Base-by-base conservation (phyloP, 148 eudicot species). In the Diospyros kaki region DNA sequence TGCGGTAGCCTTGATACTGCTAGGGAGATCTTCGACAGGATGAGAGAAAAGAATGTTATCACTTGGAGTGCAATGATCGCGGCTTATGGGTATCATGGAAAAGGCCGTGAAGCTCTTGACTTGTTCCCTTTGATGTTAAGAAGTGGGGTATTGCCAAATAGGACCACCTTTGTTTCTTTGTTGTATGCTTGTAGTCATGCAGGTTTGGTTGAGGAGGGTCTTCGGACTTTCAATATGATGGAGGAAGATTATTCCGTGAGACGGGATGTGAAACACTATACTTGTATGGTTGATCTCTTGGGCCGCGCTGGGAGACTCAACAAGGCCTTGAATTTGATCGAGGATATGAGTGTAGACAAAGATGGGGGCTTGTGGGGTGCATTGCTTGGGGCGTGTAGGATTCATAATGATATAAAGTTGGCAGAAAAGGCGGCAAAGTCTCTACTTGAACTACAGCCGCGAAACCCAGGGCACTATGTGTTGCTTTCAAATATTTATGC, bases 401-500 rank as follows among this genome's bases (percentile, higher is more conserved):
- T 69, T 50, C 75, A 79, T 63, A 55, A 69, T 44, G 60, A 62
- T 69, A 38, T 74, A 40, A 71, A 79, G 41, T 40, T 79, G 70
- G 72, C 75, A 18, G 77, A 82, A 59, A 66, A 64, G 80, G 82
- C 85, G 8, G 77, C 82, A 59, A 76, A 64, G 52, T 55, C 75
- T 10, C 68, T 82, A 40, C 72, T 82, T 50, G 80, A 75, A 68
- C 45, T 79, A 52, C 75, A 76, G 18, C 77, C 82, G 3, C 64
- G 63, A 41, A 79, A 79, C 54, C 59, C 82, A 2, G 80, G 82
- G 15, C 79, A 75, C 77, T 82, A 82, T 54, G 59, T 76, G 62
- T 63, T 79, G 67, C 81, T 82, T 45, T 79, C 80, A 8, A 82
- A 82, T 76, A 78, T 82, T 28, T 79, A 71, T 73, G 77, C 82